phyloP scores from a whole-genome alignment of 2,329 filamentous ascomycete genomes.

The Microcyclosporella mali region DNA sequence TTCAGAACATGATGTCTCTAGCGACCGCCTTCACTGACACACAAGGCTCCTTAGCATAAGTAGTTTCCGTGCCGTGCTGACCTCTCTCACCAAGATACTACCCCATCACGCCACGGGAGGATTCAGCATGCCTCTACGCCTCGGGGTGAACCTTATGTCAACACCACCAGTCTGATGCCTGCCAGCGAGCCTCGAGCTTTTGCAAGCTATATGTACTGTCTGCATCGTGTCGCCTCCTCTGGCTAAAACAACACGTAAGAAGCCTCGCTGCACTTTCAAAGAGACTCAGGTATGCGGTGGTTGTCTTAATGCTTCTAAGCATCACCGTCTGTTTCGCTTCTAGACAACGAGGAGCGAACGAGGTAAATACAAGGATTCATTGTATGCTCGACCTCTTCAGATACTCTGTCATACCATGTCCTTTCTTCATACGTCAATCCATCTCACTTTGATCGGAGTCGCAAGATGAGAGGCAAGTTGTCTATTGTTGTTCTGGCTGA shows the following conservation, averaged over 20 bases:
- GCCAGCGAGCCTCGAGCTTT: background rate
- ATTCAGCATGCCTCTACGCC: background rate
- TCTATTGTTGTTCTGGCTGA: conserved; percentile 18
- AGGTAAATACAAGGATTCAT: background rate
- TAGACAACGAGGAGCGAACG: background rate
- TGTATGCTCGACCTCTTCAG: background rate
- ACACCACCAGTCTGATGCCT: background rate
- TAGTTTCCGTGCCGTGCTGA: no score
- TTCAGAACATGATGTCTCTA: no score
- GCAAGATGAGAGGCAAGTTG: conserved; percentile 13
- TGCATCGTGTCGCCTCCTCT: background rate
- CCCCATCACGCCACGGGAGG: background rate
- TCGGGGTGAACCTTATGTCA: conserved; percentile 10
- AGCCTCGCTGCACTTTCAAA: background rate
- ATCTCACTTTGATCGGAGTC: background rate
- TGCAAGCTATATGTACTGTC: no score
- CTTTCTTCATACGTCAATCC: background rate
- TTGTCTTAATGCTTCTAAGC: background rate
- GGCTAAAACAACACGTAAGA: background rate
- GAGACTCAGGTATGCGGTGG: no score
- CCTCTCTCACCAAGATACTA: no score
- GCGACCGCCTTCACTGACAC: no score
- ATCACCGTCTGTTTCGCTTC: no score
- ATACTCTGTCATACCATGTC: conserved; percentile 1
- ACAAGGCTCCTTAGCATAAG: no score